Conservation (phyloP, 192 early-diverging fungal species). For the Backusella westeae region DNA sequence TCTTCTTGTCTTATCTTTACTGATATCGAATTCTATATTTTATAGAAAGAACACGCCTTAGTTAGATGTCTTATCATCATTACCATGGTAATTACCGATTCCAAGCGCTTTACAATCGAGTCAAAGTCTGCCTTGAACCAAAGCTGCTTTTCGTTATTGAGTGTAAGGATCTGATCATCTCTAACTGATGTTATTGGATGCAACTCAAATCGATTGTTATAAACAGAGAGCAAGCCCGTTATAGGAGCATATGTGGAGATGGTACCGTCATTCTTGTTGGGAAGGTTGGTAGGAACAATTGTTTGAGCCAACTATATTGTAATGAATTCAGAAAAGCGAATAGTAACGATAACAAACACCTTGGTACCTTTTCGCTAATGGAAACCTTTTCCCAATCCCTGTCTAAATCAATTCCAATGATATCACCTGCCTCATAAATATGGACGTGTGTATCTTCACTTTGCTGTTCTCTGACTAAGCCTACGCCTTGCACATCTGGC, state of each 20-base stretch:
- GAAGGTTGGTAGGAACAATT: neutral
- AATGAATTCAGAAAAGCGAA: neutral
- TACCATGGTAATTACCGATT: neutral
- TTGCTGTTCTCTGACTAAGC: conserved; percentile 12
- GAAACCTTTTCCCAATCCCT: conserved; percentile 22
- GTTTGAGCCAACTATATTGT: neutral
- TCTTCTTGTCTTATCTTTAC: neutral
- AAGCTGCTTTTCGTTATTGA: conserved; percentile 6
- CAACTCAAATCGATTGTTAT: conserved; percentile 19
- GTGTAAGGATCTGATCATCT: conserved; percentile 4
- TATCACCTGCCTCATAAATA: conserved; percentile 16
- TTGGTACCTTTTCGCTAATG: conserved; percentile 28
- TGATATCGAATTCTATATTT: neutral
- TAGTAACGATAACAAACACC: neutral
- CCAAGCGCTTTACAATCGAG: neutral
- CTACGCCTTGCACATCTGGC: conserved; percentile 13
- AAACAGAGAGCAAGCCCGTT: conserved; percentile 11
- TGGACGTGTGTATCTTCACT: neutral
- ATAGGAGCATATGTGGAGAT: conserved; percentile 14
- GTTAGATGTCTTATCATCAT: neutral
- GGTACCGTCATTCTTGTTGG: neutral
- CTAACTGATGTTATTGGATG: conserved; percentile 1
- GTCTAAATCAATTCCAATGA: conserved; percentile 21
- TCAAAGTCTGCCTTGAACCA: conserved; percentile 1
- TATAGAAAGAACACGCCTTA: neutral